Evolutionary conservation across 148 eudicot species (phyloP).

Genomic region (Chenopodium berlandieri): DNA sequence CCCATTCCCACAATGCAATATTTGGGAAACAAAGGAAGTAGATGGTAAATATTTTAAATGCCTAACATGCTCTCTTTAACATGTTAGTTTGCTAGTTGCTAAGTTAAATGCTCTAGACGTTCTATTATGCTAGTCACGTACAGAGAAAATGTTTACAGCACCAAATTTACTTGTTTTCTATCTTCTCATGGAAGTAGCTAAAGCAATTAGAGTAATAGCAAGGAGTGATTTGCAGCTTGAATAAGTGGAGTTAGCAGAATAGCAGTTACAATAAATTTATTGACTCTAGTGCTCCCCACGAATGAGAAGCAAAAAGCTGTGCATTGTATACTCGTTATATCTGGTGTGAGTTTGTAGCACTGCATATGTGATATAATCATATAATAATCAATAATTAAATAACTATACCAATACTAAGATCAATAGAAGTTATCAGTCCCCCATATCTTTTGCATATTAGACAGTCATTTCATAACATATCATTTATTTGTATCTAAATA

Average conservation of each 20-base stretch:
- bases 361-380: too few relatives aligned
- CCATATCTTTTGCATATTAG: not conserved
- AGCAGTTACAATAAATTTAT: not conserved
- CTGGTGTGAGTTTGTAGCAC: not conserved
- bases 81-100: not conserved
- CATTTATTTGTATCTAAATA: not conserved
- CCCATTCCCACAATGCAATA: too few relatives aligned
- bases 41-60: too few relatives aligned
- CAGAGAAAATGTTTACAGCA: not conserved
- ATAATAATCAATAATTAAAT: not conserved
- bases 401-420: not conserved
- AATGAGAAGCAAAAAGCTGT: not conserved
- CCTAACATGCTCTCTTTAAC: not conserved
- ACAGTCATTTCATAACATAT: not conserved
- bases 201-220: not conserved
- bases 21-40: too few relatives aligned
- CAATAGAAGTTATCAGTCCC: not conserved
- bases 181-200: not conserved
- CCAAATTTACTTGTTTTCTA: not conserved
- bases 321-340: not conserved
- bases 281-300: not conserved
- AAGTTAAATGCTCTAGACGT: not conserved
- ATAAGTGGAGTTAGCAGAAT: too few relatives aligned
- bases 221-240: not conserved
- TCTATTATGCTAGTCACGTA: not conserved